phyloP scores from a whole-genome alignment of 192 early-diverging fungal species.

The Kappamyces sp. region DNA sequence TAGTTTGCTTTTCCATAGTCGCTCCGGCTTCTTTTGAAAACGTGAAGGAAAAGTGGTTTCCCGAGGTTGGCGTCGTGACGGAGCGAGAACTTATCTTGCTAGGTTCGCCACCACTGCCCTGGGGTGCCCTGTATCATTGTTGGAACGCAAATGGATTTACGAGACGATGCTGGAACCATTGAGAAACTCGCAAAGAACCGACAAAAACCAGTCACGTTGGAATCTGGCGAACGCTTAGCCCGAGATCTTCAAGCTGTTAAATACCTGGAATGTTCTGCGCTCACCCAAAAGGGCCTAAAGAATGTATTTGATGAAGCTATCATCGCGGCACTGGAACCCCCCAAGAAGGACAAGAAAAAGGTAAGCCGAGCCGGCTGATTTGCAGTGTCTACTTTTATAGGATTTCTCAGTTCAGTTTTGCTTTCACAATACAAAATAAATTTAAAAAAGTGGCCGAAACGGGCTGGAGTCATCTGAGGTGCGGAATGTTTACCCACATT shows the following conservation, averaged over 20 bases:
- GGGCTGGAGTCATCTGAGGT: conserved; percentile 2
- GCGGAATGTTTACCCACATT: conserved; percentile 3
- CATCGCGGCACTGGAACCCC: conserved; percentile 90
- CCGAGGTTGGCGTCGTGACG: conserved; percentile 56
- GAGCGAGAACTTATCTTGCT: not conserved
- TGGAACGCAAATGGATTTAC: conserved; percentile 87
- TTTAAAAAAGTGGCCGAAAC: not conserved
- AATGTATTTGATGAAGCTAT: conserved; percentile 98
- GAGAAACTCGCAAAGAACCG: conserved; percentile 75
- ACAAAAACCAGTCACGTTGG: conserved; percentile 74
- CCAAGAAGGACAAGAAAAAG: conserved; percentile 66
- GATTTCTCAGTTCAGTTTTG: conserved; percentile 14
- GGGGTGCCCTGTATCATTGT: conserved; percentile 93
- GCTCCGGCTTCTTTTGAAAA: conserved; percentile 92
- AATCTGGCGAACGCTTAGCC: conserved; percentile 78
- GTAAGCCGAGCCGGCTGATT: not conserved
- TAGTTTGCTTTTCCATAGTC: conserved; percentile 90
- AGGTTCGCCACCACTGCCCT: conserved; percentile 88
- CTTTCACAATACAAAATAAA: conserved; percentile 10
- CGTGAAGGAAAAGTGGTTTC: conserved; percentile 94
- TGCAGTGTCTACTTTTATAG: not conserved
- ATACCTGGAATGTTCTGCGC: conserved; percentile 88
- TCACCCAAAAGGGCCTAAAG: conserved; percentile 90
- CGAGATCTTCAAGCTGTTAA: conserved; percentile 81
- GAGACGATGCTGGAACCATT: conserved; percentile 72